Evolutionary conservation across 2,329 filamentous ascomycete species (phyloP), one percentile per base, ranked within the genome.

Genomic region (Xylariaceae sp.): DNA sequence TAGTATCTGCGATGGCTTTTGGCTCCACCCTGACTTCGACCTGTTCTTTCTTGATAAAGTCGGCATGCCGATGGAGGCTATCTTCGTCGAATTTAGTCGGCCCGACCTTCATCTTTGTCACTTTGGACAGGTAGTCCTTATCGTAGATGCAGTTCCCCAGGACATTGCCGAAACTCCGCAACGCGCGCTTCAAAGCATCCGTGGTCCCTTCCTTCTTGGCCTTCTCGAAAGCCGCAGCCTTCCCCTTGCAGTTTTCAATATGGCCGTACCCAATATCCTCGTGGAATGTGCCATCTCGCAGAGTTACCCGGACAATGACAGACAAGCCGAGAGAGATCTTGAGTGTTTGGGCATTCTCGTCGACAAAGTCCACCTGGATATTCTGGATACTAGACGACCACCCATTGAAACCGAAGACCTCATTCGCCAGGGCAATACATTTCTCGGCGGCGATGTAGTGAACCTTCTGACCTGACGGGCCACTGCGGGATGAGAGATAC

Each of bases 81-180:
- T 81, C 79, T 58, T 88, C 84, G 62, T 92, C 84, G 73, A 91
- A 96, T 70, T 81, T 90, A 32, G 83, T 80, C 3, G 89, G 88
- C 54, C 81, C 79, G 12, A 85, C 82, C 76, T 95, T 97, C 66
- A 99, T 78, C 73, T 90, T 95, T 50, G 86, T 88, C n/a, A 97
- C 88, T 69, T 90, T 91, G 50, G 85, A 80, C 54, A 99, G 77
- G 68, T 96, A 99, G 58, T 92, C 86, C 72, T 96, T 95, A 74
- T 99, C 94, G 72, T 99, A 97, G 56, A 99, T 85, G 76, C 94
- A 99, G 69, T 97, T 99, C n/a, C 94, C 94, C 52, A 99, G 77
- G 12, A 97, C 87, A 65, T 97, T 97, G 56, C 94, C 94, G 72
- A 99, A 99, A 60, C 85, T 96, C 56, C 92, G 81, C 65, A 99